Base-by-base conservation (phyloP, 495 filamentous ascomycete genomes). In the Aspergillus nidulans region DNA sequence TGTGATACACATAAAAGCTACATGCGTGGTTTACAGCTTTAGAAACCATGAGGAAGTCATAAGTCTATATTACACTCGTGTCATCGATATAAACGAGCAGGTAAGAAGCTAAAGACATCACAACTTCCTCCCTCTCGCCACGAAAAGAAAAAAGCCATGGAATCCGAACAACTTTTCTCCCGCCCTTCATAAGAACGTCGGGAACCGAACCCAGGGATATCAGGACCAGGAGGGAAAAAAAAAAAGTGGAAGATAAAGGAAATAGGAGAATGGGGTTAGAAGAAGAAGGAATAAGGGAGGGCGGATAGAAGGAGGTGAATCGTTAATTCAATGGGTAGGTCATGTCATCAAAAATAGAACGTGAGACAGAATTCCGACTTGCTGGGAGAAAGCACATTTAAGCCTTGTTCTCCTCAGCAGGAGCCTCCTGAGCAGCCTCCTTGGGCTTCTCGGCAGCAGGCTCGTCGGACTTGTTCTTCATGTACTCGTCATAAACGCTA, bases 401-500 rank as follows among this genome's bases (percentile, higher is more conserved):
- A 58, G 75, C 69, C 70, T 77, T 74, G 73, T 69, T 74, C 64
- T 76, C 75, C 65, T 77, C 75, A 28, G 67, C 61, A 30, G 70
- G 58, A 57, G 61, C 56, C 67, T 76, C 73, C 67, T 74, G 70
- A 21, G 66, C 65, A 55, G 65, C 66, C 66, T 77, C 74, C 69
- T 76, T 62, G 63, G 72, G 67, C 68, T 77, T 43, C 55, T 75
- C 72, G 43, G 51, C 65, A 56, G 69, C 47, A 44, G 67, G 63
- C 60, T 73, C 73, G 59, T 63, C 67, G 61, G 70, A 68, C 72
- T 77, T 77, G 69, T 82, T 86, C 83, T 97, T 97, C 72, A 97
- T 85, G 67, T 99, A 99, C 69, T 97, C 95, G 63, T 99, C 90
- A 71, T 97, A 99, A 57, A 99, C 94, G 57, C 80, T 88, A 66